Percentiles rank a stretch among this genome's conserved stretches.
These are phyloP conservation scores for Phaeoacremonium minimum DNA, from an alignment of 2,329 filamentous ascomycete genomes.

Conservation along the genomic window DNA sequence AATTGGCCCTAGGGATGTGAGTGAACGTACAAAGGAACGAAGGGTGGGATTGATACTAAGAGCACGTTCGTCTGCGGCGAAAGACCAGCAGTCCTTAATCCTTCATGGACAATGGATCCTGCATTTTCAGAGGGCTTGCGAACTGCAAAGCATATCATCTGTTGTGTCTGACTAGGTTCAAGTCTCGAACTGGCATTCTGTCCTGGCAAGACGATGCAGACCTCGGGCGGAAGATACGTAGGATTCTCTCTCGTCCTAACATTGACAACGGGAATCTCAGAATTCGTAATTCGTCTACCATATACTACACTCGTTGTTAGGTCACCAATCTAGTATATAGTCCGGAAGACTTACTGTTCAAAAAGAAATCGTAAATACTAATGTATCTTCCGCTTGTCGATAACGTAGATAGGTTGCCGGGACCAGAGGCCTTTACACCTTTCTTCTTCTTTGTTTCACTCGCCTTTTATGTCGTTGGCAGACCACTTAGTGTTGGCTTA, in stretches of 20 bases:
- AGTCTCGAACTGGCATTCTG: constrained; percentile 46
- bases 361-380: constrained; percentile 47
- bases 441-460: too few relatives aligned
- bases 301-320: constrained; percentile 19
- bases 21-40: constrained; percentile 4
- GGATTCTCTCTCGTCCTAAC: constrained; percentile 49
- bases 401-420: too few relatives aligned
- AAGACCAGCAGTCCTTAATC: constrained; percentile 44
- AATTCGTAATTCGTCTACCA: constrained; percentile 26
- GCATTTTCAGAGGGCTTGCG: constrained; percentile 52
- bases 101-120: constrained; percentile 45
- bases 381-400: too few relatives aligned
- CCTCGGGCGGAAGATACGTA: constrained; percentile 53
- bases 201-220: constrained; percentile 51
- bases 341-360: constrained; percentile 23
- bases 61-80: constrained; percentile 25
- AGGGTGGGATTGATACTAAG: constrained; percentile 22
- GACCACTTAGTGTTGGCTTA: constrained; percentile 10
- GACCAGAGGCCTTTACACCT: too few relatives aligned
- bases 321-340: not conserved
- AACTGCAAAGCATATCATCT: constrained; percentile 60
- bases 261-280: constrained; percentile 49
- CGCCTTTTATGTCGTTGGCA: too few relatives aligned
- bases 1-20: constrained; percentile 33
- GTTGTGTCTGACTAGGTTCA: constrained; percentile 42